Evolutionary conservation across 768 basidiomycete species (phyloP).

Genomic region (Lentinula sp.): DNA sequence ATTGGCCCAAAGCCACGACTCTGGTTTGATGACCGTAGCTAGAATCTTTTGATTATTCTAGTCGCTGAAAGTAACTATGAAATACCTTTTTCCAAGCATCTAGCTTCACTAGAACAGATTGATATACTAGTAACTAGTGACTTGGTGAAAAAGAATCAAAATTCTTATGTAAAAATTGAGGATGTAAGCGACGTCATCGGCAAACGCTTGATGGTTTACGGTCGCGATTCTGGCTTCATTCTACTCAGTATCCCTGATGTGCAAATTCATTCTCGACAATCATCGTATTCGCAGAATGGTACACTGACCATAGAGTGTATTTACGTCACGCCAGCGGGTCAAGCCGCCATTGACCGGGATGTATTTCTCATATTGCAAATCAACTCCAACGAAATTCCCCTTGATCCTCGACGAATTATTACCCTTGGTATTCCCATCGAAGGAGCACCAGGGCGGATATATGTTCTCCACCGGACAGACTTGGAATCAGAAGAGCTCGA

Average conservation of each 20-base stretch:
- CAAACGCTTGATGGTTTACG: neutral
- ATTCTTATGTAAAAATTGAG: no score
- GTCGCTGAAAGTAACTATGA: no score
- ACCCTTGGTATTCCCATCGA: slow-evolving; percentile 23
- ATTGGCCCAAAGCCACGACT: no score
- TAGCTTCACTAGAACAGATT: no score
- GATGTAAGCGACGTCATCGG: no score
- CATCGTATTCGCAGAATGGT: slow-evolving; percentile 28
- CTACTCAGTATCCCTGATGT: slow-evolving; percentile 48
- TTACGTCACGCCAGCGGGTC: slow-evolving; percentile 30
- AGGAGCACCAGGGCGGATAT: slow-evolving; percentile 28
- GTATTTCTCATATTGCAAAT: slow-evolving; percentile 64
- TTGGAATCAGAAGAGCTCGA: slow-evolving; percentile 29
- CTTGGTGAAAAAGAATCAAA: no score
- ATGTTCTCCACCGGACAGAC: slow-evolving; percentile 36
- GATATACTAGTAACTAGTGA: no score
- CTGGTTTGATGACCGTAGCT: no score
- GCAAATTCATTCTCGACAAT: slow-evolving; percentile 27
- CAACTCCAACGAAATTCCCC: slow-evolving; percentile 46
- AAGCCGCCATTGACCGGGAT: slow-evolving; percentile 35
- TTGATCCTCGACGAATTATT: slow-evolving; percentile 52
- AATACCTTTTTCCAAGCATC: no score
- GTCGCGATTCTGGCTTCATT: slow-evolving; percentile 26
- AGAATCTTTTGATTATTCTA: no score
- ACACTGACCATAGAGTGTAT: slow-evolving; percentile 56